These are phyloP conservation scores for Nitzschia sp. DNA, from an alignment of 108 stramenopile species.

Conservation along the genomic window DNA sequence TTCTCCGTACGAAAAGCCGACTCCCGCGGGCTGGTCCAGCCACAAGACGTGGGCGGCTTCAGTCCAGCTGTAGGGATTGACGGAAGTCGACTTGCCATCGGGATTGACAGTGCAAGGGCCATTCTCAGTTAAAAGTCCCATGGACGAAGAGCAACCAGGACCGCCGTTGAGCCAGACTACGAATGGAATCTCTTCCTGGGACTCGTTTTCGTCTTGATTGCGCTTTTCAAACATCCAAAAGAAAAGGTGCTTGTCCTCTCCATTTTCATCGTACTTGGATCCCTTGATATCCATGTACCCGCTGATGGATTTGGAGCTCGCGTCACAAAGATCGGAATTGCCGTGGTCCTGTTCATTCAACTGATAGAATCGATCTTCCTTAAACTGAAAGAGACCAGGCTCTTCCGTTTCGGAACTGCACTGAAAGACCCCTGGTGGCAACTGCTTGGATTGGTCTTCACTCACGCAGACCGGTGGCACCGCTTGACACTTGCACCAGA, in stretches of 20 bases:
- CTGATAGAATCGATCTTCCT: slow-evolving; percentile 5
- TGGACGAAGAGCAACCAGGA: slow-evolving; percentile 85
- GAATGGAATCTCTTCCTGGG: slow-evolving; percentile 65
- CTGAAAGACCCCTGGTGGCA: slow-evolving; percentile 61
- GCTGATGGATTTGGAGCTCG: slow-evolving; percentile 41
- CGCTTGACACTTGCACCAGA: slow-evolving; percentile 58
- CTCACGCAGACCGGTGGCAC: slow-evolving; percentile 53
- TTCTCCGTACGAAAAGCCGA: slow-evolving; percentile 93
- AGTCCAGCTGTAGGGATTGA: slow-evolving; percentile 94
- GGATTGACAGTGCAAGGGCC: slow-evolving; percentile 93
- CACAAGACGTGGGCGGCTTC: slow-evolving; percentile 94
- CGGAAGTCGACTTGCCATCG: slow-evolving; percentile 83
- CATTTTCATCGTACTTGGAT: slow-evolving; percentile 48
- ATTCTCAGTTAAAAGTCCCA: slow-evolving; percentile 94
- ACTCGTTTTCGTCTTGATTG: slow-evolving; percentile 15
- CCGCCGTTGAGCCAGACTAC: slow-evolving; percentile 94
- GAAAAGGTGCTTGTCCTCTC: slow-evolving; percentile 89
- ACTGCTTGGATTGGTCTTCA: slow-evolving; percentile 33
- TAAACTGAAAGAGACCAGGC: slow-evolving; percentile 14
- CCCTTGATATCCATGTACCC: slow-evolving; percentile 65
- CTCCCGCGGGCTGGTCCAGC: slow-evolving; percentile 96
- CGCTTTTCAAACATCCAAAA: slow-evolving; percentile 96
- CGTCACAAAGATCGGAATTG: slow-evolving; percentile 39
- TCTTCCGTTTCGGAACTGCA: slow-evolving; percentile 24
- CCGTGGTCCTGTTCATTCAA: slow-evolving; percentile 21